Percentiles rank a stretch among this genome's conserved stretches.
Evolutionary conservation across 2,329 filamentous ascomycete genomes (phyloP).

Genomic region (Xylariaceae sp.): DNA sequence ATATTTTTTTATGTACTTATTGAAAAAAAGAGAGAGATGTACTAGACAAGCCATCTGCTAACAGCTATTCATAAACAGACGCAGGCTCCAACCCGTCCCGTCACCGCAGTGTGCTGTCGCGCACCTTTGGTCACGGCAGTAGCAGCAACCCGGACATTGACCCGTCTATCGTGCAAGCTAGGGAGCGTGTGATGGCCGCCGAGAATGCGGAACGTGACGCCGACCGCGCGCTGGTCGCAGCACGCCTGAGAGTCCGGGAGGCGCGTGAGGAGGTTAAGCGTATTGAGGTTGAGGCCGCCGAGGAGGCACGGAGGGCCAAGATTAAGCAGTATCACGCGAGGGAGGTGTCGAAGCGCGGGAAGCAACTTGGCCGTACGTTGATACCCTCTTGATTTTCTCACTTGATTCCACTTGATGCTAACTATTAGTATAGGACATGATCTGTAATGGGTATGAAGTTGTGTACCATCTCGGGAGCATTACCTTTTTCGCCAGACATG

Average conservation of each 20-base stretch:
- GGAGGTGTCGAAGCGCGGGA: conserved; percentile 71
- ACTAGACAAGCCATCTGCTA: neutral
- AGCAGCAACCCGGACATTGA: conserved; percentile 59
- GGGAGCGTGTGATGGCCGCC: conserved; percentile 66
- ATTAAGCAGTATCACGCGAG: conserved; percentile 72
- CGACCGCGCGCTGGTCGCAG: conserved; percentile 66
- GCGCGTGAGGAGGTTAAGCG: conserved; percentile 68
- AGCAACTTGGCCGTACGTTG: conserved; percentile 70
- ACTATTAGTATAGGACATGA: conserved; percentile 21
- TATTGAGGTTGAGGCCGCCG: conserved; percentile 69
- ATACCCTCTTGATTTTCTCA: neutral
- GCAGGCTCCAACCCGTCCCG: conserved; percentile 31
- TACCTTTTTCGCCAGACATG: too few species aligned
- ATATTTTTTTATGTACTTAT: neutral
- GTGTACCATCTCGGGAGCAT: too few species aligned
- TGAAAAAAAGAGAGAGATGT: neutral
- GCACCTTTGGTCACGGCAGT: conserved; percentile 53
- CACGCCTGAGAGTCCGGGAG: conserved; percentile 64
- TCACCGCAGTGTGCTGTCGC: conserved; percentile 51
- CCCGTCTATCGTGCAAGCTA: conserved; percentile 65
- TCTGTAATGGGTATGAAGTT: neutral
- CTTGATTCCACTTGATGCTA: neutral
- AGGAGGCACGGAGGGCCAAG: conserved; percentile 69
- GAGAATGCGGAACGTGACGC: conserved; percentile 70
- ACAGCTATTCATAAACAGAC: conserved; percentile 15